Evolutionary conservation across 805 yeast genomes (phyloP), one percentile per base, ranked within the genome.

Genomic region (Candida caryicola): DNA sequence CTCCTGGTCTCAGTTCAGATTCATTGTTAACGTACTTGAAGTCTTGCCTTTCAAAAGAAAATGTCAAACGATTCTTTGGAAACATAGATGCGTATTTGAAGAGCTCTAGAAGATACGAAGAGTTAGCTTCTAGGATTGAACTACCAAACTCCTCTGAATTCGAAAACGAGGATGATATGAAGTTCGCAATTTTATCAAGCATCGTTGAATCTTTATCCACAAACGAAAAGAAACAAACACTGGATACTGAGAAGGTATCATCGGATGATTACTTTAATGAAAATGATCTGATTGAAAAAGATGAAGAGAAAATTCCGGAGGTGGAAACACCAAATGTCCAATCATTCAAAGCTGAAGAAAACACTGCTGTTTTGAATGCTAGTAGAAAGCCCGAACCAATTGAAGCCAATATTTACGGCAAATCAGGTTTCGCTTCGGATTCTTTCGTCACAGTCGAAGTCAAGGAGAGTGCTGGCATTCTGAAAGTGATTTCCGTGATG

Each of bases 51-150:
- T 32, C 9, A 34, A 31, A 4, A 49, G 45, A 5, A 56, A 55
- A 2, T 31, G 52, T 35, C 35, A 38, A 4, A 45, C 44, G 7
- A 1, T 59, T 59, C 27, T 37, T 50, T 17, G 29, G 40, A 1
- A 38, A 49, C 23, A 49, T 55, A 14, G 47, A 51, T 6, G 36
- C 25, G 12, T 47, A 42, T 38, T 38, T 58, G 5, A 37, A 37
- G 12, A 46, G 57, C 25, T 48, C 68, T 2, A 51, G 53, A 28
- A 56, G 52, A 38, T 60, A 54, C 40, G 46, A 46, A 5, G 45
- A 46, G 34, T 54, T 64, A 32, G 33, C 49, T 5, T 39, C 43
- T 2, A 34, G 44, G 37, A 31, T 52, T 9, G 44, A 44, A 15
- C 18, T n/a, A n/a, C n/a, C n/a, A n/a, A n/a, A n/a, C n/a, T n/a